These are phyloP conservation scores for Senna siamea DNA, from an alignment of 306 rosid species.

Conservation along the genomic window DNA sequence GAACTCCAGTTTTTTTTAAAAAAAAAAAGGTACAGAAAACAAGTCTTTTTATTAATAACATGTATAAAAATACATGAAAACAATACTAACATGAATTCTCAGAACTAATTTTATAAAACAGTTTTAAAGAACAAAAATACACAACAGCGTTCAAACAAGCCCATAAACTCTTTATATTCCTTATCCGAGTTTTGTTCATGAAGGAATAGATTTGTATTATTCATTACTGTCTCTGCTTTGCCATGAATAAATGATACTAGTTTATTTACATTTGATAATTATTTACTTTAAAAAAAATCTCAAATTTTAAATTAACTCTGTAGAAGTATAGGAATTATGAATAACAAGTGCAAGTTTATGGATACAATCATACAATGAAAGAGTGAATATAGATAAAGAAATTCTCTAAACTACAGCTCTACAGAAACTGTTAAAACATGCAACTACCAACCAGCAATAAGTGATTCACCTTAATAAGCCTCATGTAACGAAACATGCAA, in stretches of 20 bases:
- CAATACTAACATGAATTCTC: no score
- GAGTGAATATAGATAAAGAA: not conserved
- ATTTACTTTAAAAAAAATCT: not conserved
- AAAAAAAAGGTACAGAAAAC: no score
- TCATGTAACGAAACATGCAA: not conserved
- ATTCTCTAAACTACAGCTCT: not conserved
- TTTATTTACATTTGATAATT: not conserved
- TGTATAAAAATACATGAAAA: no score
- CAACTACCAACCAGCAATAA: not conserved
- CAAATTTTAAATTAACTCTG: not conserved
- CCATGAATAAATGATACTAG: not conserved
- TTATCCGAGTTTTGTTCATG: not conserved
- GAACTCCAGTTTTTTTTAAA: no score
- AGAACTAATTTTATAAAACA: no score
- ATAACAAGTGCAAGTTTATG: slow-evolving; percentile 9
- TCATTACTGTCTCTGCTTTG: not conserved
- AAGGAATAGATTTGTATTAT: not conserved
- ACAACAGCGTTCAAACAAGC: no score
- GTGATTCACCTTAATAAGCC: slow-evolving; percentile 2
- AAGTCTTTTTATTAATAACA: no score
- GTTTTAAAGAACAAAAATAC: no score
- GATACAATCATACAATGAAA: not conserved
- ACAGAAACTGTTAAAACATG: slow-evolving; percentile 3
- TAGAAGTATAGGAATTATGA: not conserved
- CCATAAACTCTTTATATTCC: not conserved